Percentiles rank a stretch among this genome's conserved stretches.
These are phyloP conservation scores for Yamadazyma sp. DNA, from an alignment of 1,139 yeast genomes.

Conservation along the genomic window DNA sequence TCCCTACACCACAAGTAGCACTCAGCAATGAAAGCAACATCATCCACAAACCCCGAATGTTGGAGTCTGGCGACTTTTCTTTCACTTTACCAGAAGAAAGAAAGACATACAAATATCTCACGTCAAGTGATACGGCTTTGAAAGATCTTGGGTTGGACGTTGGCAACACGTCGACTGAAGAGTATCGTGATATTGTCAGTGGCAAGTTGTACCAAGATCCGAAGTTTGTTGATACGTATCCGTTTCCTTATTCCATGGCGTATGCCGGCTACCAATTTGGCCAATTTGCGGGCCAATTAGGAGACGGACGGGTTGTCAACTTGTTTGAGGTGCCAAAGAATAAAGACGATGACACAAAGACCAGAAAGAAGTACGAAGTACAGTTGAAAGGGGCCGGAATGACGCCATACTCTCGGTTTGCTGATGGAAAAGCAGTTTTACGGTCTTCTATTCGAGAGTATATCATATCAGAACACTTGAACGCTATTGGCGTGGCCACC, in stretches of 20 bases:
- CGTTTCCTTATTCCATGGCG: conserved; percentile 84
- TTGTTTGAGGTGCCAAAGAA: conserved; percentile 62
- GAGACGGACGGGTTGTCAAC: conserved; percentile 90
- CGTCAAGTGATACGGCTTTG: conserved; percentile 63
- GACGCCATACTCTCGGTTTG: conserved; percentile 91
- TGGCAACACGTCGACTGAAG: conserved; percentile 34
- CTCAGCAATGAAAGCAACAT: conserved; percentile 34
- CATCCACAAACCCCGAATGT: conserved; percentile 55
- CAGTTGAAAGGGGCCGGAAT: conserved; percentile 91
- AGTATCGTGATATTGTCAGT: conserved; percentile 57
- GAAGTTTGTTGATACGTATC: conserved; percentile 34
- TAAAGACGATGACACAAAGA: conserved; percentile 20
- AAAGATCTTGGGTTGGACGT: conserved; percentile 56
- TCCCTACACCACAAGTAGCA: conserved; percentile 55
- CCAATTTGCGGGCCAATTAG: conserved; percentile 93
- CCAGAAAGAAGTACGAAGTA: conserved; percentile 52
- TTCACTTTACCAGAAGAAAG: conserved; percentile 68
- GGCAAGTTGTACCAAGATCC: conserved; percentile 50
- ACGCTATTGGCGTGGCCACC: conserved; percentile 82
- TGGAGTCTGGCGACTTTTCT: conserved; percentile 67
- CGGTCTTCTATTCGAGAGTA: conserved; percentile 88
- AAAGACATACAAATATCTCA: conserved; percentile 51
- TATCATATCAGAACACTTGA: conserved; percentile 75
- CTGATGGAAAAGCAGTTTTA: conserved; percentile 93
- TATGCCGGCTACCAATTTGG: conserved; percentile 98